Evolutionary conservation across 176 grass and related monocot species (phyloP).

Genomic region (Chloris gayana): DNA sequence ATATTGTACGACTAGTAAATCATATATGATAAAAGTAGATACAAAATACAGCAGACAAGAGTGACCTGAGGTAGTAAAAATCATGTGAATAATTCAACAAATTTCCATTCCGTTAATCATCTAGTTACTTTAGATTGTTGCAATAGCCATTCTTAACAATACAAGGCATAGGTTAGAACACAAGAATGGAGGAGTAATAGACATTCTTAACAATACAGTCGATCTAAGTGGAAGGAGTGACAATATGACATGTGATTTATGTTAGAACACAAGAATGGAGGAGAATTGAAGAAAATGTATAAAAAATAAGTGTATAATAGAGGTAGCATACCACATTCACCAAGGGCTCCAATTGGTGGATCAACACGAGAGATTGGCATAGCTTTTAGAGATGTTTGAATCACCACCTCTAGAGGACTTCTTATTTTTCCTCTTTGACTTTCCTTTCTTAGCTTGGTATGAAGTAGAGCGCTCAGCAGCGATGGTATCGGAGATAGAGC

Average conservation of each 20-base stretch:
- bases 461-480: slow-evolving; percentile 2
- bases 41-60: not conserved
- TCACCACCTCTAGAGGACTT: slow-evolving; percentile 24
- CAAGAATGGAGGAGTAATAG: no score
- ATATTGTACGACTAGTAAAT: not conserved
- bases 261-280: not conserved
- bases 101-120: not conserved
- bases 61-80: not conserved
- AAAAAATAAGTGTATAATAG: not conserved
- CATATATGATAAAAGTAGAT: slow-evolving; percentile 1
- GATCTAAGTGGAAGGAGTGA: not conserved
- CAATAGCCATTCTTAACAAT: not conserved
- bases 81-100: not conserved
- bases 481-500: slow-evolving; percentile 39
- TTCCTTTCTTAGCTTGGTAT: not conserved
- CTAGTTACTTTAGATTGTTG: not conserved
- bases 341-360: not conserved
- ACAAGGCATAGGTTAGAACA: not conserved
- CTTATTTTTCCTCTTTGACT: slow-evolving; percentile 17
- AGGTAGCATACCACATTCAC: slow-evolving; percentile 31
- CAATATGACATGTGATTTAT: slow-evolving; percentile 5
- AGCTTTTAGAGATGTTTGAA: not conserved
- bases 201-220: no score
- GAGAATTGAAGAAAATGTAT: not conserved
- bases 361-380: not conserved